Percentiles rank a stretch among this genome's conserved stretches.
Conservation (phyloP, 768 basidiomycete species). For the Hysterangium stoloniferum region DNA sequence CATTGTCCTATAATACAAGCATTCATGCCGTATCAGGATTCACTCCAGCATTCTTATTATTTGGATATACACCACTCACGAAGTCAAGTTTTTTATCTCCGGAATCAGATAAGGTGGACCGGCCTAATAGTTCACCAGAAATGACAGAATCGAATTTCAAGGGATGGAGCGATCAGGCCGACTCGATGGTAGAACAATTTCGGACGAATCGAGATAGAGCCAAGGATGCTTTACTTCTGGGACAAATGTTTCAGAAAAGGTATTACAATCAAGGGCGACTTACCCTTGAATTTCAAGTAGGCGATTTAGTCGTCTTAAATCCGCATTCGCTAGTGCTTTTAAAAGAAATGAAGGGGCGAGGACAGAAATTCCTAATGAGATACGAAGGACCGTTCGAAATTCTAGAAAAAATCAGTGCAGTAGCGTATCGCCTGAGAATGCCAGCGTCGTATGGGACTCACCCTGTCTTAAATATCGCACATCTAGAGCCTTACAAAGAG, state of each 20-base stretch:
- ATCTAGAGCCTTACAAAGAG: conserved; percentile 21
- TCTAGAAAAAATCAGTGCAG: conserved; percentile 19
- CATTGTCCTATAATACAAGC: too few species aligned
- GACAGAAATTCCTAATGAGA: conserved; percentile 22
- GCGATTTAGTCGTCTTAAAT: conserved; percentile 24
- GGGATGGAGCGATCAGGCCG: too few species aligned
- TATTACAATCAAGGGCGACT: conserved; percentile 16
- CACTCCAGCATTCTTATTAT: too few species aligned
- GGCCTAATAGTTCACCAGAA: too few species aligned
- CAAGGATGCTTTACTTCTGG: conserved; percentile 10
- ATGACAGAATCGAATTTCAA: too few species aligned
- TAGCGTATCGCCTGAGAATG: conserved; percentile 23
- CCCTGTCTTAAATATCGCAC: conserved; percentile 27
- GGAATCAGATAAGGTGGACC: too few species aligned
- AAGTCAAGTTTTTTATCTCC: too few species aligned
- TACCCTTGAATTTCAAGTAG: conserved; percentile 21
- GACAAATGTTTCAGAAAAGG: conserved; percentile 8
- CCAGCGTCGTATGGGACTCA: conserved; percentile 25
- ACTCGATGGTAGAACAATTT: conserved; percentile 13
- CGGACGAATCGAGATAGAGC: conserved; percentile 8
- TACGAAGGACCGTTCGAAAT: conserved; percentile 29
- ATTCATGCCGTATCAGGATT: too few species aligned
- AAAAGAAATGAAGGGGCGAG: conserved; percentile 19
- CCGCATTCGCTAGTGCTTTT: conserved; percentile 19
- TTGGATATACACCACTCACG: too few species aligned